Percentiles rank a stretch among this genome's conserved stretches.
phyloP scores from a whole-genome alignment of 495 filamentous ascomycete genomes.

The Aspergillus ostianus region DNA sequence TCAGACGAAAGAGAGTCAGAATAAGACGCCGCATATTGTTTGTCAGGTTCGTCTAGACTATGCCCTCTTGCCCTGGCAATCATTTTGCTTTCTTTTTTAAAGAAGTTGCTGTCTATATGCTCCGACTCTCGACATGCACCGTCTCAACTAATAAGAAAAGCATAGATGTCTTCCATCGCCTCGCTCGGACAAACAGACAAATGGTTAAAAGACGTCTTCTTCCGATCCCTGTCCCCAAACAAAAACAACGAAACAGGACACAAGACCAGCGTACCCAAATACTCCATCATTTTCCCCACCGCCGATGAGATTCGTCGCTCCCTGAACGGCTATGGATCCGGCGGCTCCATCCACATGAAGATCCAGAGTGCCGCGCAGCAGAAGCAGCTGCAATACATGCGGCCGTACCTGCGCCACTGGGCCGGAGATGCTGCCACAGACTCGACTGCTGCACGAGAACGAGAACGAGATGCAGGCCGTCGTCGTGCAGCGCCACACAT shows the following conservation, averaged over 20 bases:
- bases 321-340: constrained; percentile 75
- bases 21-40: constrained; percentile 56
- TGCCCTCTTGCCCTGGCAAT: no score
- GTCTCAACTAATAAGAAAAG: neutral
- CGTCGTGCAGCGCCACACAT: constrained; percentile 86
- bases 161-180: constrained; percentile 72
- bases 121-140: neutral
- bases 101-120: no score
- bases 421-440: constrained; percentile 41
- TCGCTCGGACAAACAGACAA: constrained; percentile 70
- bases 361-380: constrained; percentile 63
- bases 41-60: constrained; percentile 50
- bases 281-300: constrained; percentile 77
- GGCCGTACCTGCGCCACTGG: constrained; percentile 72
- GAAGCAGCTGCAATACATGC: constrained; percentile 74
- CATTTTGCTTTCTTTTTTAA: no score
- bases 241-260: neutral
- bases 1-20: neutral
- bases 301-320: constrained; percentile 73
- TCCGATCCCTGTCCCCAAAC: constrained; percentile 47
- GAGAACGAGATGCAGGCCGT: constrained; percentile 50
- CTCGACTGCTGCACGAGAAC: constrained; percentile 17
- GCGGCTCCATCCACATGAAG: constrained; percentile 80
- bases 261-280: constrained; percentile 29
- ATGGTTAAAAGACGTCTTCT: constrained; percentile 71